A percentile compares a stretch with the other conserved stretches of the same genome.
phyloP scores from a whole-genome alignment of 441 rosid species.

The Euphorbia corollata region DNA sequence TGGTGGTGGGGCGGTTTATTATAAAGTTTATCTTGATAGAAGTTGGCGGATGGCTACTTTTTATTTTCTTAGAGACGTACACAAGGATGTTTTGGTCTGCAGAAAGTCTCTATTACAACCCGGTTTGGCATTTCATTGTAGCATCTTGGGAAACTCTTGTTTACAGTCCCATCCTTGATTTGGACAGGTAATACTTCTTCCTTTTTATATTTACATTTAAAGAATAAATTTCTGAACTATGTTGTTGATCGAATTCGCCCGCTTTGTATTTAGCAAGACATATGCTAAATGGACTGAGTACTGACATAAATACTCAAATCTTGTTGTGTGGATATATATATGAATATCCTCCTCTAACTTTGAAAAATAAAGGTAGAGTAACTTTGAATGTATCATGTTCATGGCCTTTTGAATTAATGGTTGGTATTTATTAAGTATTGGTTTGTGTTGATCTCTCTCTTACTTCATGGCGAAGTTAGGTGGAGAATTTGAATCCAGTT shows the following conservation, averaged over 20 bases:
- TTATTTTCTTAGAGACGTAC: constrained; percentile 93
- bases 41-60: constrained; percentile 91
- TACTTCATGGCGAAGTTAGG: no score
- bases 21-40: constrained; percentile 83
- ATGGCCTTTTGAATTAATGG: no score
- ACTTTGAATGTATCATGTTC: no score
- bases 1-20: constrained; percentile 82
- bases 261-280: background rate
- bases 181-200: constrained; percentile 66
- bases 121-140: constrained; percentile 87
- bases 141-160: constrained; percentile 87
- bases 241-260: no score
- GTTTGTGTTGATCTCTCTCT: no score
- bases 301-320: background rate
- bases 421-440: no score
- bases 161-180: constrained; percentile 87
- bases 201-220: background rate
- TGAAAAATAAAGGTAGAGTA: no score
- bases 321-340: background rate
- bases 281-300: constrained; percentile 4
- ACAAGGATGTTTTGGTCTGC: constrained; percentile 97
- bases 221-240: background rate
- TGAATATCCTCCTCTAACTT: no score
- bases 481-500: no score
- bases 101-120: constrained; percentile 89